A percentile compares a stretch with the other conserved stretches of the same genome.
These are phyloP conservation scores for Crithidia sp. DNA, from an alignment of 208 protist species.

Conservation along the genomic window DNA sequence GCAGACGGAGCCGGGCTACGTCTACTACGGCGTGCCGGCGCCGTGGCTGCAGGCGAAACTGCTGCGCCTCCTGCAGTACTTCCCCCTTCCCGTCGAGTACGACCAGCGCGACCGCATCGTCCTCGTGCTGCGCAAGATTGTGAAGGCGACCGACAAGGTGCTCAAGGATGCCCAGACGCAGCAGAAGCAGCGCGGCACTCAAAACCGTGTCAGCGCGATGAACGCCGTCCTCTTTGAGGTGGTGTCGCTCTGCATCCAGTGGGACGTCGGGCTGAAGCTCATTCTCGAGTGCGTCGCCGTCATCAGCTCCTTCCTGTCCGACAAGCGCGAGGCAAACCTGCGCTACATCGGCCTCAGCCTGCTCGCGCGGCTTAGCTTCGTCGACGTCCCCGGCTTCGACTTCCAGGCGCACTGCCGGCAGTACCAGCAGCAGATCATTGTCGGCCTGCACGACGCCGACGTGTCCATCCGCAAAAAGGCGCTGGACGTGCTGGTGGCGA, in stretches of 20 bases:
- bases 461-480: slow-evolving; percentile 97
- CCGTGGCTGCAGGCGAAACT: slow-evolving; percentile 99
- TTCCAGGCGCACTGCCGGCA: slow-evolving; percentile 84
- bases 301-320: slow-evolving; percentile 88
- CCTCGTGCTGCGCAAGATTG: slow-evolving; percentile 81
- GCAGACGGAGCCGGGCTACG: slow-evolving; percentile 92
- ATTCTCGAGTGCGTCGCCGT: slow-evolving; percentile 79
- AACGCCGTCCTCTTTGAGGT: slow-evolving; percentile 98
- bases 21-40: slow-evolving; percentile 97
- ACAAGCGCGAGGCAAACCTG: slow-evolving; percentile 92
- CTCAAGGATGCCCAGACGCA: slow-evolving; percentile 83
- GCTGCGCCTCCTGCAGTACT: slow-evolving; percentile 97
- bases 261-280: slow-evolving; percentile 85
- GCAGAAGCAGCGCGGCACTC: slow-evolving; percentile 82
- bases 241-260: slow-evolving; percentile 94
- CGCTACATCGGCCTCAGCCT: slow-evolving; percentile 90
- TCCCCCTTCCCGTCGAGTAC: slow-evolving; percentile 84
- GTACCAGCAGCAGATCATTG: slow-evolving; percentile 93
- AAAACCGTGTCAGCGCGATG: slow-evolving; percentile 97
- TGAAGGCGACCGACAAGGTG: slow-evolving; percentile 88
- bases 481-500: slow-evolving; percentile 97
- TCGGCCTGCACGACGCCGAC: slow-evolving; percentile 95
- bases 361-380: slow-evolving; percentile 75
- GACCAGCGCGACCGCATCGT: slow-evolving; percentile 54
- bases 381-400: slow-evolving; percentile 57